Base-by-base conservation (phyloP, 192 early-diverging fungal species). In the Umbelopsis vinacea region DNA sequence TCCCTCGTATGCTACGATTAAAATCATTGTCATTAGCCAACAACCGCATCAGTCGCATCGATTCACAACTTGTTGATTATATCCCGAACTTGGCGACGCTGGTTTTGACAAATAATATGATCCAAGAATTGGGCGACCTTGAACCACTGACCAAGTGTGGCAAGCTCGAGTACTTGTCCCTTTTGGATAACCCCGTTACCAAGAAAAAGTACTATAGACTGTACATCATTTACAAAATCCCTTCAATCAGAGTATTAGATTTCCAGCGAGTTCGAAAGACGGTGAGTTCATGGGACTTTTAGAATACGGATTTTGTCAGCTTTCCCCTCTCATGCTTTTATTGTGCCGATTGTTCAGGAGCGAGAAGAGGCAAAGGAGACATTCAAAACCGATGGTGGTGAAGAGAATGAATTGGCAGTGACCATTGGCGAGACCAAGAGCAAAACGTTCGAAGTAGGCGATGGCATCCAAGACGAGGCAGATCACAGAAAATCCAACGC, bases 161-260 rank as follows among this genome's bases (percentile, higher is more conserved):
- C 14, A 55, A 68, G 17, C 68, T 94, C 46, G 82, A 89, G 46
- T 81, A 84, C 54, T 69, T 98, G 46, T 90, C 88, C n/a, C 77
- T 99, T 50, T 74, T 92, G 43, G 96, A 95, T 71, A 98, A 98
- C 74, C 96, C 96, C 0, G 95, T 97, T 26, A 82, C 86, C 57
- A 83, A 87, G 71, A 94, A 93, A 63, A 83, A 92, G 71, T 76
- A 97, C 72, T 97, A 98, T 73, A 78, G 98, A 54, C 71, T 85
- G 46, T 96, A 89, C 84, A 84, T 97, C 29, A 90, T 99, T 68
- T 89, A 92, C 86, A 88, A 90, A 73, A 74, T 95, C 48, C 88
- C 93, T 22, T 82, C 74, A 19, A 78, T 98, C 54, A 85, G 92
- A 45, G 90, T 98, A 3, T 73, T 98, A 75, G 94, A 99, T 82